A percentile compares a stretch with the other conserved stretches of the same genome.
These are phyloP conservation scores for Mrakia gelida DNA, from an alignment of 768 basidiomycete genomes.

Conservation along the genomic window DNA sequence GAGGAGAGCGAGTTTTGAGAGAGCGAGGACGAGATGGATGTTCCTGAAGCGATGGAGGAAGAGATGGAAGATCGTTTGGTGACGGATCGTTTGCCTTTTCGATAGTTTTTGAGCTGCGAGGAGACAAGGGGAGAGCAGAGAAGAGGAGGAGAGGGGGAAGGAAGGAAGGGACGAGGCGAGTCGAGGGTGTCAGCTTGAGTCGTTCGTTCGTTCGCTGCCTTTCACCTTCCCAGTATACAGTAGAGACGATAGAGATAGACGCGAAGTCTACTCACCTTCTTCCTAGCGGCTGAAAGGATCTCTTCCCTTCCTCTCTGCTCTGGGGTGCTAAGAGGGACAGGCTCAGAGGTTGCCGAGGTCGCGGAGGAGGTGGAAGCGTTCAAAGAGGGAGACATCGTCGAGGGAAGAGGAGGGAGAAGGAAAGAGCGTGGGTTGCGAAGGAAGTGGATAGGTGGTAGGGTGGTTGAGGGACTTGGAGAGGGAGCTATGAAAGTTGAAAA, in stretches of 20 bases:
- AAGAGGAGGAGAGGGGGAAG: background rate
- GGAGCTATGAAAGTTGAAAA: background rate
- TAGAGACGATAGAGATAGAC: background rate
- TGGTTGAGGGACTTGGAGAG: too few relatives aligned
- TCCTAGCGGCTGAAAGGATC: conserved; percentile 18
- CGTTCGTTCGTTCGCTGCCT: too few relatives aligned
- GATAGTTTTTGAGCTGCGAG: conserved; percentile 22
- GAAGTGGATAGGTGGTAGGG: background rate
- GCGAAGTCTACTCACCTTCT: conserved; percentile 8
- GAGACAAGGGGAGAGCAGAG: background rate
- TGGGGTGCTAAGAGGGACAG: background rate
- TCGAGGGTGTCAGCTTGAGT: background rate
- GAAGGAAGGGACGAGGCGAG: background rate
- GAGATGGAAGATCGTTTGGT: conserved; percentile 17
- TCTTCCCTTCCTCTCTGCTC: conserved; percentile 16
- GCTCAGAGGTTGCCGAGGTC: background rate
- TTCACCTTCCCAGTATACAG: background rate
- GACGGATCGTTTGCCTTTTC: conserved; percentile 7
- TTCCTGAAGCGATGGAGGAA: conserved; percentile 2
- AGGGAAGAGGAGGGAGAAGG: background rate
- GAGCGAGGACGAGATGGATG: conserved; percentile 5
- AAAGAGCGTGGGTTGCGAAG: background rate
- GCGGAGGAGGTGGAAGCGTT: conserved; percentile 6
- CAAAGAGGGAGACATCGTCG: background rate
- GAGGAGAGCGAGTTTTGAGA: conserved; percentile 12